Evolutionary conservation across 306 rosid species (phyloP).

Genomic region (Hippophae gyantsensis): DNA sequence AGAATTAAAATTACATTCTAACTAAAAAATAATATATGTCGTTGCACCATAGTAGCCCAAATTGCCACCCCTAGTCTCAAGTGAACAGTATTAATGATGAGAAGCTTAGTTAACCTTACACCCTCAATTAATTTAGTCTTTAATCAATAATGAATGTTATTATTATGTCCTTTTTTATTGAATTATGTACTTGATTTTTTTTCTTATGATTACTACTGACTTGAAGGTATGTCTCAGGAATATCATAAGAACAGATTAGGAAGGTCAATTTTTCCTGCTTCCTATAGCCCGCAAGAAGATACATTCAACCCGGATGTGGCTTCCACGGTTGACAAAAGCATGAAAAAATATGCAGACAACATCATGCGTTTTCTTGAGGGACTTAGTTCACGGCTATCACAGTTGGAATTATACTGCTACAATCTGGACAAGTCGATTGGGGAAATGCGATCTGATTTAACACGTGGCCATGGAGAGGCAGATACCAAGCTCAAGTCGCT

Average conservation of each 20-base stretch:
- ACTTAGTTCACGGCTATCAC: slow-evolving; percentile 71
- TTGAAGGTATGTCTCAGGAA: slow-evolving; percentile 33
- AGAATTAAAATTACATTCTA: too few relatives aligned
- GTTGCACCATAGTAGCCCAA: too few relatives aligned
- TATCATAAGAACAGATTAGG: slow-evolving; percentile 46
- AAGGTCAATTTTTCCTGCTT: slow-evolving; percentile 42
- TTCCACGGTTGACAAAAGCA: slow-evolving; percentile 68
- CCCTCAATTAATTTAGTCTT: too few relatives aligned
- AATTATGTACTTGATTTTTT: too few relatives aligned
- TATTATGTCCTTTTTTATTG: too few relatives aligned
- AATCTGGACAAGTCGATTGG: slow-evolving; percentile 83
- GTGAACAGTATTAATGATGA: too few relatives aligned
- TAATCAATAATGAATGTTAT: too few relatives aligned
- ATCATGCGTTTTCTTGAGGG: slow-evolving; percentile 84
- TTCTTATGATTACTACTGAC: too few relatives aligned
- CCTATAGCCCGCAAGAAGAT: slow-evolving; percentile 54
- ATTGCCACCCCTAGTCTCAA: too few relatives aligned
- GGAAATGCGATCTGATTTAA: slow-evolving; percentile 78
- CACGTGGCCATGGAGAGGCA: slow-evolving; percentile 63
- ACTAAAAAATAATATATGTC: too few relatives aligned
- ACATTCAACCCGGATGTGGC: slow-evolving; percentile 49
- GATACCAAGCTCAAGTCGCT: slow-evolving; percentile 66
- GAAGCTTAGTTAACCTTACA: too few relatives aligned
- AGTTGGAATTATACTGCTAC: slow-evolving; percentile 83
- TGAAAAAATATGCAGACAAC: slow-evolving; percentile 69